Evolutionary conservation across 352 stramenopile species (phyloP).

Genomic region (Pythium dissotocum): DNA sequence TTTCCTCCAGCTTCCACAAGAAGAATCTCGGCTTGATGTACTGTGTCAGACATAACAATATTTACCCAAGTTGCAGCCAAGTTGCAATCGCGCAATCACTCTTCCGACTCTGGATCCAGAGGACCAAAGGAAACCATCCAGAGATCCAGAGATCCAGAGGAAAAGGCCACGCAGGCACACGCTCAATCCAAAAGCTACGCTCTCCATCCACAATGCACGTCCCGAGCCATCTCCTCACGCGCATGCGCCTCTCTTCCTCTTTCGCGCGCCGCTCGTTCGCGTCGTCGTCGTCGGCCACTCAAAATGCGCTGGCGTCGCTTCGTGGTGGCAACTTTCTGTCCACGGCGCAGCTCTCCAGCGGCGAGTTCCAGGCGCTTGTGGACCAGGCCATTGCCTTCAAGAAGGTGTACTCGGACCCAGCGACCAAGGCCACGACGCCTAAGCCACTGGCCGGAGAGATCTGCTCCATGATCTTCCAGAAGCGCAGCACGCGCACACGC

Average conservation of each 20-base stretch:
- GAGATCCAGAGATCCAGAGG: not conserved
- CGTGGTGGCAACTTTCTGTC: constrained; percentile 72
- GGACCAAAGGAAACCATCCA: not conserved
- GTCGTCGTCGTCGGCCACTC: constrained; percentile 5
- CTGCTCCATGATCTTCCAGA: constrained; percentile 95
- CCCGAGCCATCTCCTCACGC: not conserved
- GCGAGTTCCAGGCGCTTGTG: constrained; percentile 61
- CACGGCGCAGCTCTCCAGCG: constrained; percentile 57
- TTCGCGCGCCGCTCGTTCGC: constrained; percentile 10
- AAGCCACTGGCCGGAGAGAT: constrained; percentile 74
- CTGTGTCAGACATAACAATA: not conserved
- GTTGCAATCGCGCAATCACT: constrained; percentile 2
- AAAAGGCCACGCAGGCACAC: not conserved
- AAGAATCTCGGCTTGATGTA: not conserved
- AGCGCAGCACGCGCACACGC: constrained; percentile 91
- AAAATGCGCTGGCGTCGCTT: constrained; percentile 40
- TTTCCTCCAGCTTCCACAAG: constrained; percentile 2
- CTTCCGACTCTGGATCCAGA: not conserved
- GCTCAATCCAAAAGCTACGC: not conserved
- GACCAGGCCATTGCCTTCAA: constrained; percentile 74
- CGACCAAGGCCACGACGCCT: constrained; percentile 52
- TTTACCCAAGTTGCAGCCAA: not conserved
- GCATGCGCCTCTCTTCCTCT: not conserved
- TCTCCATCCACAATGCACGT: not conserved
- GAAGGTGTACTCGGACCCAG: constrained; percentile 53